Evolutionary conservation across 345 rosid genomes (phyloP).

Genomic region (Ailanthus altissimus): DNA sequence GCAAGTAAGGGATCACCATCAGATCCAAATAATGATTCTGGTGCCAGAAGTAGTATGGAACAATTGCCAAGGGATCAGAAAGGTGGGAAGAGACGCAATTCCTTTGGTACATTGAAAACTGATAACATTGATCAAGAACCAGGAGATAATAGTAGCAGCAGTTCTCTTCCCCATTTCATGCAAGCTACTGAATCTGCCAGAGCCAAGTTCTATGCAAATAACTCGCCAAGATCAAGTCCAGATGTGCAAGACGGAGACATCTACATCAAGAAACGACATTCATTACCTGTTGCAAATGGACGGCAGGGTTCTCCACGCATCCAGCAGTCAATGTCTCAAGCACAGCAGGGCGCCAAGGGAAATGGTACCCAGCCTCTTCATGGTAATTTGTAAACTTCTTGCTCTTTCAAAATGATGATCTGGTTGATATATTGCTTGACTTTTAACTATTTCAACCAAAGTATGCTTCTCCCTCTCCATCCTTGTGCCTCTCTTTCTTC

Average conservation of each 20-base stretch:
- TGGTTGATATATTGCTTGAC: background rate
- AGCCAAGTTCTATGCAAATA: conserved; percentile 78
- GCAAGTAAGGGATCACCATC: conserved; percentile 62
- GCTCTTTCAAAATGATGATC: background rate
- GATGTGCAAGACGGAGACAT: conserved; percentile 79
- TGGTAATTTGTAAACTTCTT: conserved; percentile 37
- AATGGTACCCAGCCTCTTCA: conserved; percentile 36
- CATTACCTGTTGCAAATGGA: conserved; percentile 82
- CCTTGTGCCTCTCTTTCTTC: background rate
- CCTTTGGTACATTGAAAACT: conserved; percentile 56
- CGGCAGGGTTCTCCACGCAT: conserved; percentile 85
- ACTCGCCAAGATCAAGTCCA: conserved; percentile 94
- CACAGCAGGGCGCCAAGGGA: conserved; percentile 66
- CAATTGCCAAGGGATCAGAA: conserved; percentile 64
- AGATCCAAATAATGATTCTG: conserved; percentile 54
- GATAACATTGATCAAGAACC: conserved; percentile 66
- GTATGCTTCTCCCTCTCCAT: background rate
- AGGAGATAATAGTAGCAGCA: conserved; percentile 65
- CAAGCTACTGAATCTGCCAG: conserved; percentile 91
- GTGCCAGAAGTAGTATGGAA: conserved; percentile 42
- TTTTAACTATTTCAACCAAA: background rate
- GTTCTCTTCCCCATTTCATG: conserved; percentile 91
- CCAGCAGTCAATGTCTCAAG: conserved; percentile 66
- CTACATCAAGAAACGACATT: conserved; percentile 77
- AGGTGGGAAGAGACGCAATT: conserved; percentile 62